These are phyloP conservation scores for Calocera viscosa DNA, from an alignment of 768 basidiomycete species.

Conservation along the genomic window DNA sequence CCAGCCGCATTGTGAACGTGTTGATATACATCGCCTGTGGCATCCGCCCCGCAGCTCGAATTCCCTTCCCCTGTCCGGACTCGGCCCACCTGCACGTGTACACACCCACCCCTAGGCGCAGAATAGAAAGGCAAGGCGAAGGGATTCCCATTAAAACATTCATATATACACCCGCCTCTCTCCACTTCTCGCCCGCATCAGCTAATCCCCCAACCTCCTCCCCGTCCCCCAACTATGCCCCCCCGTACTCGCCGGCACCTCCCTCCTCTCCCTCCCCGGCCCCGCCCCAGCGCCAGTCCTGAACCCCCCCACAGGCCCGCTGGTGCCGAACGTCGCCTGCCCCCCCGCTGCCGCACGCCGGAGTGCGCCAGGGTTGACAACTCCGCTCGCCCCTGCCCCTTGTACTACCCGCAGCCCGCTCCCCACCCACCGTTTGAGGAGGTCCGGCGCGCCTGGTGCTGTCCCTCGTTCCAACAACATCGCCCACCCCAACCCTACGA, in stretches of 20 bases:
- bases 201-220: constrained; percentile 15
- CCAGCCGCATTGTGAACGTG: too few relatives aligned
- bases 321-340: too few relatives aligned
- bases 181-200: neutral
- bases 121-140: too few relatives aligned
- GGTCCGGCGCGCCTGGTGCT: constrained; percentile 10
- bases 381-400: neutral
- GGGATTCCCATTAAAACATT: too few relatives aligned
- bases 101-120: too few relatives aligned
- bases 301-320: neutral
- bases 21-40: too few relatives aligned
- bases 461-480: constrained; percentile 14
- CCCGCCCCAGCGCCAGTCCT: neutral
- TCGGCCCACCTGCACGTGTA: too few relatives aligned
- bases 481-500: constrained; percentile 75
- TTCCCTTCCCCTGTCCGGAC: too few relatives aligned
- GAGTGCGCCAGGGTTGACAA: constrained; percentile 9
- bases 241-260: neutral
- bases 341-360: too few relatives aligned
- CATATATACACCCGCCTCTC: neutral
- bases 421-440: constrained; percentile 2
- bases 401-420: neutral
- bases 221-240: constrained; percentile 18
- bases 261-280: neutral
- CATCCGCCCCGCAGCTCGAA: too few relatives aligned